phyloP scores from a whole-genome alignment of 306 rosid genomes.

The Spatholobus suberectus region DNA sequence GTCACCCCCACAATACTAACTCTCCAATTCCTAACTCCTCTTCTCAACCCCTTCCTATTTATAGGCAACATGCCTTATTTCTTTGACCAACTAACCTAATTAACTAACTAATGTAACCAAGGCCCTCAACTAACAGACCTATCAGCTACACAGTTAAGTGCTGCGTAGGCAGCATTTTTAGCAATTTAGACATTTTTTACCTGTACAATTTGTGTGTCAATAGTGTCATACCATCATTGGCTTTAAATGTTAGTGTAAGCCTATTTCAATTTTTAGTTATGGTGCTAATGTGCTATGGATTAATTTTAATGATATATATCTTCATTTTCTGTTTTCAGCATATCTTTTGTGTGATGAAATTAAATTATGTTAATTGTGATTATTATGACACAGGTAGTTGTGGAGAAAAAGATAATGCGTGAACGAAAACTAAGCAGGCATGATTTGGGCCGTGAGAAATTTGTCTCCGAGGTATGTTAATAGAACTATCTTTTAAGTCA shows the following conservation, averaged over 20 bases:
- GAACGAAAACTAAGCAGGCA: constrained; percentile 76
- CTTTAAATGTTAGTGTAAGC: background rate
- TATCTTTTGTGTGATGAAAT: background rate
- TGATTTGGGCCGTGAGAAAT: constrained; percentile 85
- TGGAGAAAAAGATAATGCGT: constrained; percentile 95
- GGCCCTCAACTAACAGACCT: no score
- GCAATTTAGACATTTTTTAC: background rate
- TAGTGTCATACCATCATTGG: background rate
- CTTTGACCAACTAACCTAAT: no score
- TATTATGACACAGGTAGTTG: constrained; percentile 73
- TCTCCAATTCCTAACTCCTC: no score
- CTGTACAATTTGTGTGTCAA: background rate
- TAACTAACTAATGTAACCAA: no score
- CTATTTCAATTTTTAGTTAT: background rate
- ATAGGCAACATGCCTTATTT: no score
- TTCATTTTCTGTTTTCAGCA: background rate
- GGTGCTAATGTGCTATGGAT: background rate
- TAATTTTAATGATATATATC: background rate
- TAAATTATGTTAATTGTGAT: background rate
- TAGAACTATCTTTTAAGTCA: constrained; percentile 11
- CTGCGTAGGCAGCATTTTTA: background rate
- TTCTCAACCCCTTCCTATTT: no score
- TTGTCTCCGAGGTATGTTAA: constrained; percentile 74
- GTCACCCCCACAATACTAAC: no score
- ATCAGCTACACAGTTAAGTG: background rate